phyloP scores from a whole-genome alignment of 164 flowering plant species.

The Macadamia integrifolia region DNA sequence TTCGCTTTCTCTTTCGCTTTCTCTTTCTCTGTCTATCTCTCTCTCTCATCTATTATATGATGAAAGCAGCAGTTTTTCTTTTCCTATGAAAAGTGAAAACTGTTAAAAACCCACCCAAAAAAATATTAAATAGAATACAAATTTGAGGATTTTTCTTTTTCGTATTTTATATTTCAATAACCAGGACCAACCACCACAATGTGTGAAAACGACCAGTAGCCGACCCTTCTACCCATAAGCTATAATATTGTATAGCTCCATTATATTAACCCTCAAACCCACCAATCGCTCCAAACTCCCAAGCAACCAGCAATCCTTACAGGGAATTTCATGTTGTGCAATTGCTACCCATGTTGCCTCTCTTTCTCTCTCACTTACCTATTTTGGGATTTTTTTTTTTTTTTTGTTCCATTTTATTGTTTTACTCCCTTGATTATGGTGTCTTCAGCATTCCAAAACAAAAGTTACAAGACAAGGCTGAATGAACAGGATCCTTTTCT shows the following conservation, averaged over 20 bases:
- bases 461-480: too few relatives aligned
- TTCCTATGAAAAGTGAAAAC: slow-evolving; percentile 12
- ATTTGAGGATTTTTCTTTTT: neutral
- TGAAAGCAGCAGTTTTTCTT: neutral
- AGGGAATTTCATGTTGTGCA: neutral
- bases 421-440: too few relatives aligned
- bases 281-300: slow-evolving; percentile 11
- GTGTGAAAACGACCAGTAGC: slow-evolving; percentile 35
- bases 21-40: neutral
- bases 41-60: neutral
- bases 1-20: too few relatives aligned
- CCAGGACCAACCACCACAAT: slow-evolving; percentile 19
- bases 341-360: slow-evolving; percentile 2
- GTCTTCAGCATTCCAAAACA: too few relatives aligned
- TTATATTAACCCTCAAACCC: slow-evolving; percentile 7
- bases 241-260: slow-evolving; percentile 2
- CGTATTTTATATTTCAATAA: slow-evolving; percentile 14
- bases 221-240: slow-evolving; percentile 20
- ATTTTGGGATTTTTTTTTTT: neutral
- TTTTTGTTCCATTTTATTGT: neutral
- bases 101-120: neutral
- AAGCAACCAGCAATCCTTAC: slow-evolving; percentile 7
- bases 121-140: too few relatives aligned
- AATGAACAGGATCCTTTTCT: neutral
- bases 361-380: neutral